phyloP scores from a whole-genome alignment of 2,329 filamentous ascomycete species.

The Pseudogymnoascus sp. region DNA sequence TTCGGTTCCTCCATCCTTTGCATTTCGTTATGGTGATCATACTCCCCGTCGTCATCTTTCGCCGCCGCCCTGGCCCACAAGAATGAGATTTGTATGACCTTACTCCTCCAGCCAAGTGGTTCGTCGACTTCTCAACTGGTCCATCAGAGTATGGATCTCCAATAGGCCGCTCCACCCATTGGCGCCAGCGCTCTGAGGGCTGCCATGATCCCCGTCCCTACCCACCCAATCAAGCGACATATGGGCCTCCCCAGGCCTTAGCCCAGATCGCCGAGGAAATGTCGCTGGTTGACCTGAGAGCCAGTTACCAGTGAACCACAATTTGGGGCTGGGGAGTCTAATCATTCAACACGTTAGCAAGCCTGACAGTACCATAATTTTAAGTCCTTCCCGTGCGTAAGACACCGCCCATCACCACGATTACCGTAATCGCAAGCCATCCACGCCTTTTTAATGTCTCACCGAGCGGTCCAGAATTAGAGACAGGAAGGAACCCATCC shows the following conservation, averaged over 20 bases:
- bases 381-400: not conserved
- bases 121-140: not conserved
- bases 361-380: not conserved
- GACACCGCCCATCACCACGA: not conserved
- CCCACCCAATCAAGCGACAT: conserved; percentile 4
- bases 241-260: conserved; percentile 1
- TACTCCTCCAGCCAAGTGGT: not conserved
- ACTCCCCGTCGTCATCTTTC: not conserved
- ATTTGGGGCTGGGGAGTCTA: not conserved
- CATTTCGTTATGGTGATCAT: not conserved
- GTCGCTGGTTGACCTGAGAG: not conserved
- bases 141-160: not conserved
- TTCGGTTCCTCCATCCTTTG: not conserved
- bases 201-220: conserved; percentile 6
- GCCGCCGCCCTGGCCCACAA: not conserved
- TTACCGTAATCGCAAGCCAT: not conserved
- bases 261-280: not conserved
- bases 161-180: not conserved
- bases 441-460: not conserved
- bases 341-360: not conserved
- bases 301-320: conserved; percentile 1
- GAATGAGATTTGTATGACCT: conserved; percentile 5
- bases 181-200: not conserved
- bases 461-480: not conserved
- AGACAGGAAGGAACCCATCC: not conserved